A percentile compares a stretch with the other conserved stretches of the same genome.
These are phyloP conservation scores for Groenewaldozyma sp. DNA, from an alignment of 1,139 yeast species.

Conservation along the genomic window DNA sequence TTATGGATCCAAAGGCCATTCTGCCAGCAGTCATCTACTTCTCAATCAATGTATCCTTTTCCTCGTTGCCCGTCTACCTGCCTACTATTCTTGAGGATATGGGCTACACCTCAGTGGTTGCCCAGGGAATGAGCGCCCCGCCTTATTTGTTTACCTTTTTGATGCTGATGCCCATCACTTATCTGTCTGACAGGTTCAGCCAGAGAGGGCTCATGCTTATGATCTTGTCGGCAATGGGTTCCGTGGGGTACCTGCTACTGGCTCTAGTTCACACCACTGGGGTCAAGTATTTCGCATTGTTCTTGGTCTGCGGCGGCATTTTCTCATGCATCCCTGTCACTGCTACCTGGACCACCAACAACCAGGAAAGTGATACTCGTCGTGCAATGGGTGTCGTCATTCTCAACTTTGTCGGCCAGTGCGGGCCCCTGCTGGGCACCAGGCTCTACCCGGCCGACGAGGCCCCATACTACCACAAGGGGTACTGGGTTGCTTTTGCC, in stretches of 20 bases:
- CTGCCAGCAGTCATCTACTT: slow-evolving; percentile 23
- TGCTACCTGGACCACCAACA: slow-evolving; percentile 27
- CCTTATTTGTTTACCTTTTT: slow-evolving; percentile 23
- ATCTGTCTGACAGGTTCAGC: slow-evolving; percentile 18
- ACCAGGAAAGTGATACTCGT: slow-evolving; percentile 26
- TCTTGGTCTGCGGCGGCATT: slow-evolving; percentile 26
- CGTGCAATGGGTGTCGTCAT: slow-evolving; percentile 25
- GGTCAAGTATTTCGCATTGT: slow-evolving; percentile 26
- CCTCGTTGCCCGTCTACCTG: slow-evolving; percentile 23
- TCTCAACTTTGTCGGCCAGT: slow-evolving; percentile 27
- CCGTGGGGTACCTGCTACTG: slow-evolving; percentile 25
- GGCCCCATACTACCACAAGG: slow-evolving; percentile 24
- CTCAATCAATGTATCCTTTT: slow-evolving; percentile 25
- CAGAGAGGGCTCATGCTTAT: slow-evolving; percentile 23
- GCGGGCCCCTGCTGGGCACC: slow-evolving; percentile 29
- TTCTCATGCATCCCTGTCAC: slow-evolving; percentile 26
- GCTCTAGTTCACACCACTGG: slow-evolving; percentile 20
- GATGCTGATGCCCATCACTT: slow-evolving; percentile 15
- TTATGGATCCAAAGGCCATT: slow-evolving; percentile 17
- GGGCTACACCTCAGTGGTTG: slow-evolving; percentile 19
- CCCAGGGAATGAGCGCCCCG: slow-evolving; percentile 23
- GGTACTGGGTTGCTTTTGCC: slow-evolving; percentile 24
- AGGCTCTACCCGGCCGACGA: slow-evolving; percentile 24
- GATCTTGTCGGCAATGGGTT: slow-evolving; percentile 19
- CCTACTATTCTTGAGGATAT: slow-evolving; percentile 22